Conservation (phyloP, 1,284 basidiomycete genomes). For the Rhodofomes roseus region DNA sequence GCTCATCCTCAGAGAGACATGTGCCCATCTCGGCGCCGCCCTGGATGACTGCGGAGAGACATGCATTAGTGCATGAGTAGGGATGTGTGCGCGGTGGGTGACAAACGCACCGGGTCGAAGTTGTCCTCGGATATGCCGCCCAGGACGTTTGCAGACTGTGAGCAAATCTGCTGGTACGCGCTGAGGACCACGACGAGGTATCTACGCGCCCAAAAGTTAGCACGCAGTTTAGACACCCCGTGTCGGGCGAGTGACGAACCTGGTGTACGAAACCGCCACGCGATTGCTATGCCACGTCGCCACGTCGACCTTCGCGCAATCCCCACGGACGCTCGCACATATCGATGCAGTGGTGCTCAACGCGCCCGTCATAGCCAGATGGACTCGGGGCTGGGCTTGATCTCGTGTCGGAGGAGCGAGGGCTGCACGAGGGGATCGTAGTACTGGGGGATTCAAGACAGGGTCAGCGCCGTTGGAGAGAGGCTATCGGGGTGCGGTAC, state of each 20-base stretch:
- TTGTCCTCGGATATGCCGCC: conserved; percentile 55
- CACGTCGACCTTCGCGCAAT: conserved; percentile 51
- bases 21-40: conserved; percentile 71
- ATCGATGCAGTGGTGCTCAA: conserved; percentile 54
- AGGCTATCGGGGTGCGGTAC: conserved; percentile 24
- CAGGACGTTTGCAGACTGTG: conserved; percentile 50
- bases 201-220: conserved; percentile 27
- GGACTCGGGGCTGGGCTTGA: conserved; percentile 58
- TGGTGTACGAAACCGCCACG: conserved; percentile 57
- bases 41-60: conserved; percentile 55
- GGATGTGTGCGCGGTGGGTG: not conserved
- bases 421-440: conserved; percentile 93
- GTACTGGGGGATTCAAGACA: conserved; percentile 46
- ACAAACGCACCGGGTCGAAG: conserved; percentile 49
- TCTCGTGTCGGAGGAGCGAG: conserved; percentile 82
- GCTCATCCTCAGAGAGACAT: conserved; percentile 63
- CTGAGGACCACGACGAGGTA: conserved; percentile 67
- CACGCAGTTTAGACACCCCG: not conserved
- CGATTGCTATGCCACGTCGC: conserved; percentile 50
- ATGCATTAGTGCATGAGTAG: not conserved
- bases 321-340: conserved; percentile 52
- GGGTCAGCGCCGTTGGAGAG: conserved; percentile 6
- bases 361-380: conserved; percentile 61
- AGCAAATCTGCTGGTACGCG: conserved; percentile 59
- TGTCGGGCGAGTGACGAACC: conserved; percentile 29